Evolutionary conservation across 495 filamentous ascomycete species (phyloP).

Genomic region (Penicillium flavigenum): DNA sequence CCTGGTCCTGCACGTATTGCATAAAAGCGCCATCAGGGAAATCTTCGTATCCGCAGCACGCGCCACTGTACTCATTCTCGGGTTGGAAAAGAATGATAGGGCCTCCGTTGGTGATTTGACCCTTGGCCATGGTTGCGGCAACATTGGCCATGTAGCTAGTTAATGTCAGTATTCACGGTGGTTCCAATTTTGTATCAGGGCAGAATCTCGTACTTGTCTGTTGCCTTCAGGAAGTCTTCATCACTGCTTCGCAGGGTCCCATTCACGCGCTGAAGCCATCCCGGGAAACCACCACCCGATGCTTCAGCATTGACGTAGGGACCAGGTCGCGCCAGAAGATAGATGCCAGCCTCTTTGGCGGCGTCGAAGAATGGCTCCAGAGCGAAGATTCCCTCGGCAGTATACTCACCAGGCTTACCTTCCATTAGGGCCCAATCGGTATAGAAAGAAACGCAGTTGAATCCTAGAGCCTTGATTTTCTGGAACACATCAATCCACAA

Average conservation of each 20-base stretch:
- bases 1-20: constrained; percentile 66
- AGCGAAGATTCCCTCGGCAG: constrained; percentile 66
- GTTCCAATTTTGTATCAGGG: not conserved
- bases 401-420: constrained; percentile 66
- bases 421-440: constrained; percentile 78
- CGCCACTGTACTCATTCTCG: constrained; percentile 70
- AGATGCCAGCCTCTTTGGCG: constrained; percentile 66
- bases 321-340: constrained; percentile 70
- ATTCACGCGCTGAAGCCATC: constrained; percentile 64
- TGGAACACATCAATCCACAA: constrained; percentile 76
- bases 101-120: constrained; percentile 77
- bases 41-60: constrained; percentile 34
- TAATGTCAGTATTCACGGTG: constrained; percentile 3
- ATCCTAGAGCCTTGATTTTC: constrained; percentile 75
- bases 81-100: constrained; percentile 76
- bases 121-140: constrained; percentile 63
- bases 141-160: constrained; percentile 45
- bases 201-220: constrained; percentile 48
- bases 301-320: constrained; percentile 69
- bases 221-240: constrained; percentile 62
- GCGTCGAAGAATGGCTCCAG: constrained; percentile 71
- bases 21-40: constrained; percentile 66
- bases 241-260: constrained; percentile 59
- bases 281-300: constrained; percentile 62
- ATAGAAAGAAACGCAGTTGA: constrained; percentile 76